Base-by-base conservation (phyloP, 2,329 filamentous ascomycete genomes). In the Ophiostoma triangulosporum region DNA sequence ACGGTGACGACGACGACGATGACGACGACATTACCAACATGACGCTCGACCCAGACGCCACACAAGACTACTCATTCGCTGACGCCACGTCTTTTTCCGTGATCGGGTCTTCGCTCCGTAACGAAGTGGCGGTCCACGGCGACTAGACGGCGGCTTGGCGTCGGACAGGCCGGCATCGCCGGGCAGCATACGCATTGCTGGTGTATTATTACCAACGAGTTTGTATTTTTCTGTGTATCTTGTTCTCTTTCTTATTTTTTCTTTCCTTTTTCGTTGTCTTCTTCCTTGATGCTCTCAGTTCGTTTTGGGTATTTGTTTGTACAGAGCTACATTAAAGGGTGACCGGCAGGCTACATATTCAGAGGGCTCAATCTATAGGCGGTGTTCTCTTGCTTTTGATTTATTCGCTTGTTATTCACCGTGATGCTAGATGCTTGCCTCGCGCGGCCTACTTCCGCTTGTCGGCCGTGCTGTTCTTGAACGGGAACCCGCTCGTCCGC, bases 401-500 rank as follows among this genome's bases (percentile, higher is more conserved):
- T 45, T 15, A 4, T 40, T 2, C 9, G 17, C 6, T 45, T 14
- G 35, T 22, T 22, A 6, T 22, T n/a, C n/a, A n/a, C n/a, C n/a
- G n/a, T n/a, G n/a, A 12, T 20, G 15, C n/a, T 11, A 17, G 36
- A 15, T 20, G 2, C 11, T 36, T n/a, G n/a, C 15, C 11, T 14
- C 2, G 3, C 24, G 14, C 48, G 4, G 9, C 4, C 48, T 51
- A 35, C 53, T 64, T 64, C 54, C 57, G 64, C 62, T 61, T 63
- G 31, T 64, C 63, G 22, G 68, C 66, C 58, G 63, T 63, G 0
- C 54, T 54, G 49, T 70, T 70, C 45, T 57, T 57, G 51, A 72
- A 71, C 8, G 68, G 68, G 45, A 67, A 70, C 12, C 66, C 65
- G 54, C 68, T 70, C 20, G 66, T 70, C 48, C 64, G 61, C 64